Evolutionary conservation across 306 rosid species (phyloP).

Genomic region (Prunus davidiana): DNA sequence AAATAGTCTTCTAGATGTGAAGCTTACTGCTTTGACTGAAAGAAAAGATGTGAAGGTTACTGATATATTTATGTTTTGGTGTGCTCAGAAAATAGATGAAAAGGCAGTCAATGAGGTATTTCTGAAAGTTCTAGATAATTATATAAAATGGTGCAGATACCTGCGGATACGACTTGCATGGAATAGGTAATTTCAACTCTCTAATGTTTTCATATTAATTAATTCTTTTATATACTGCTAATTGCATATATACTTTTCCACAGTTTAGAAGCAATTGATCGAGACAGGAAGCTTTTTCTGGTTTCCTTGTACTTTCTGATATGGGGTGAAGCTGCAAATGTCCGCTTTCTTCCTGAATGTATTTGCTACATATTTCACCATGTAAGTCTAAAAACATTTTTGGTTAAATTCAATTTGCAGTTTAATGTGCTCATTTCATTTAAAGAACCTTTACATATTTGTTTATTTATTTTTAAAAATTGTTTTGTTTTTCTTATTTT

Average conservation of each 20-base stretch:
- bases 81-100: constrained; percentile 82
- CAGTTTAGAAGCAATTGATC: constrained; percentile 87
- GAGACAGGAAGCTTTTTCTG: constrained; percentile 81
- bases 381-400: constrained; percentile 47
- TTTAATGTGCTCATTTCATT: background rate
- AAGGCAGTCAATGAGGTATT: constrained; percentile 76
- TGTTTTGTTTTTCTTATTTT: background rate
- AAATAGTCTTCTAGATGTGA: constrained; percentile 6
- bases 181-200: constrained; percentile 68
- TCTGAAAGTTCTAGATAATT: constrained; percentile 85
- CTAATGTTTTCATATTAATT: constrained; percentile 23
- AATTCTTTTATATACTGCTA: constrained; percentile 23
- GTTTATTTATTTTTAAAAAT: background rate
- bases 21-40: background rate
- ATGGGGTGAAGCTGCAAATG: constrained; percentile 99
- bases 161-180: constrained; percentile 77
- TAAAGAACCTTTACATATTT: background rate
- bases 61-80: constrained; percentile 1
- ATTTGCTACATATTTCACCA: constrained; percentile 92
- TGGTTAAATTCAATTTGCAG: background rate
- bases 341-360: constrained; percentile 98
- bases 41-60: constrained; percentile 1
- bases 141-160: constrained; percentile 88
- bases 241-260: constrained; percentile 23
- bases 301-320: constrained; percentile 85